Evolutionary conservation across 1,284 basidiomycete species (phyloP).

Genomic region (Austroboletus novae-zelandiae): DNA sequence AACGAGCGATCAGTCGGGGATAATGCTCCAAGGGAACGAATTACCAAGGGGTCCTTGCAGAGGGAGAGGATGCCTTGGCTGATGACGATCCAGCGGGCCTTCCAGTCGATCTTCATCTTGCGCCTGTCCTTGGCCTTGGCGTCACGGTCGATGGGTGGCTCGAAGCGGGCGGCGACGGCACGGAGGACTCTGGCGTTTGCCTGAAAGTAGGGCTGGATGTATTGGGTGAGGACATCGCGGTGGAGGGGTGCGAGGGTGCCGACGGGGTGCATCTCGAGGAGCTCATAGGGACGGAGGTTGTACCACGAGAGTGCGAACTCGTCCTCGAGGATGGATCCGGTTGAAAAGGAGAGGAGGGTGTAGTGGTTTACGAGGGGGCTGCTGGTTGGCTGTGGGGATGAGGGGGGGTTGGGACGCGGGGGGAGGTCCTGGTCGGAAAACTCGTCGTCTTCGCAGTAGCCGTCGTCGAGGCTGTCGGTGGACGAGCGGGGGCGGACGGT

Average conservation of each 20-base stretch:
- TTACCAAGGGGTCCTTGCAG: constrained; percentile 52
- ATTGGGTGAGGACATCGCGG: constrained; percentile 42
- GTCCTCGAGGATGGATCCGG: constrained; percentile 66
- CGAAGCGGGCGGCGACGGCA: constrained; percentile 35
- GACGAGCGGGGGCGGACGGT: constrained; percentile 12
- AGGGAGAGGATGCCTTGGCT: constrained; percentile 54
- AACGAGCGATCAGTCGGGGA: background rate
- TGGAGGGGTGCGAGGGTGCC: constrained; percentile 43
- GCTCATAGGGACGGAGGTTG: constrained; percentile 53
- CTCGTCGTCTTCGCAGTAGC: constrained; percentile 29
- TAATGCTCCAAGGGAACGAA: constrained; percentile 26
- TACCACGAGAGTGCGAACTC: constrained; percentile 58
- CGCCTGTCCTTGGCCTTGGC: no score
- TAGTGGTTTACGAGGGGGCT: constrained; percentile 33
- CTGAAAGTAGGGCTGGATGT: constrained; percentile 68
- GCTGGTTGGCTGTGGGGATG: constrained; percentile 8
- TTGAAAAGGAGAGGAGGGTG: constrained; percentile 60
- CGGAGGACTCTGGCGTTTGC: constrained; percentile 56
- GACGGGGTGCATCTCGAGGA: constrained; percentile 60
- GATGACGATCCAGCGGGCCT: constrained; percentile 60
- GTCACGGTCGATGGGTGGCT: constrained; percentile 13
- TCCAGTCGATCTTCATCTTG: constrained; percentile 52
- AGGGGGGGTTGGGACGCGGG: background rate
- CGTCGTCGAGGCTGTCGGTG: constrained; percentile 28
- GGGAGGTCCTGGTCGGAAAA: constrained; percentile 22